Conservation (phyloP, 2,329 filamentous ascomycete genomes). For the Colletotrichum sp. region DNA sequence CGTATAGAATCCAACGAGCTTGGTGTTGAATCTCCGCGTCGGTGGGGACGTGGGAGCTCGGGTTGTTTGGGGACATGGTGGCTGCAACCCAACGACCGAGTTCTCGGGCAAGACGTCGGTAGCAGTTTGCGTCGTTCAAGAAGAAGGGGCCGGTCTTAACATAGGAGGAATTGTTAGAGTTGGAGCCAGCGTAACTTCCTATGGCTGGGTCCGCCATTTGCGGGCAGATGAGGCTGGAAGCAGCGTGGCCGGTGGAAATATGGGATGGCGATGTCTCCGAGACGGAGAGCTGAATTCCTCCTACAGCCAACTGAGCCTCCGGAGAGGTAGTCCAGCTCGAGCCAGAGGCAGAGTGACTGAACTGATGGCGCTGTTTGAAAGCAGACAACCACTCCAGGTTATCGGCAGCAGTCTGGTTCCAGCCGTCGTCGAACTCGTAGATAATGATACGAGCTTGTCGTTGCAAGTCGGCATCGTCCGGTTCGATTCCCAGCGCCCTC, state of each 20-base stretch:
- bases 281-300: neutral
- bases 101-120: slow-evolving; percentile 58
- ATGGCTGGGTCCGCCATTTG: neutral
- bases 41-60: slow-evolving; percentile 60
- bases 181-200: neutral
- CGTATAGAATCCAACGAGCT: slow-evolving; percentile 66
- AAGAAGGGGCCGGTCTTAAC: slow-evolving; percentile 43
- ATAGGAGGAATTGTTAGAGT: neutral
- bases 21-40: slow-evolving; percentile 70
- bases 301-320: neutral
- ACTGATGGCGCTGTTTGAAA: slow-evolving; percentile 54
- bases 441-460: slow-evolving; percentile 64
- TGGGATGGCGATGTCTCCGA: neutral
- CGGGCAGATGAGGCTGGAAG: neutral
- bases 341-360: neutral
- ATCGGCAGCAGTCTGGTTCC: slow-evolving; percentile 69
- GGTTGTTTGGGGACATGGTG: slow-evolving; percentile 64
- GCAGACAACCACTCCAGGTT: slow-evolving; percentile 56
- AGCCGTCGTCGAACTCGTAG: slow-evolving; percentile 65
- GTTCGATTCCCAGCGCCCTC: slow-evolving; percentile 48
- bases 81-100: slow-evolving; percentile 57
- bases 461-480: slow-evolving; percentile 60
- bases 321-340: slow-evolving; percentile 1
- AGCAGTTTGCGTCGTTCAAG: slow-evolving; percentile 67
- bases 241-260: neutral